Base-by-base conservation (phyloP, 805 yeast genomes). In the Yamadazyma philogaea region DNA sequence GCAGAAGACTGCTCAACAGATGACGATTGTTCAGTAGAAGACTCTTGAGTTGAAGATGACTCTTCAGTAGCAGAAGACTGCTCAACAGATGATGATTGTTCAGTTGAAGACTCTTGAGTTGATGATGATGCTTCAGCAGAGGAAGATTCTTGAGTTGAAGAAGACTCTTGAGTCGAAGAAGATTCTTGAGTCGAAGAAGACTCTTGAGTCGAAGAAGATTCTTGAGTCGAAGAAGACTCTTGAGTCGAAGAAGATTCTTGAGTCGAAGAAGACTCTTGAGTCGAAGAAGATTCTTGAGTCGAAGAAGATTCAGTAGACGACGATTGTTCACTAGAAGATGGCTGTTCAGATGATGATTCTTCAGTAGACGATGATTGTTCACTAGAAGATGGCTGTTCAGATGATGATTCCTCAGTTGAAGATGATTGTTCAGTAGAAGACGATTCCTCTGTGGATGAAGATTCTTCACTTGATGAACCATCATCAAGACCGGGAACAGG, bases 401-500 rank as follows among this genome's bases (percentile, higher is more conserved):
- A 21, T 7, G 42, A 41, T 28, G 41, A 18, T 12, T 3, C 30
- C 12, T 34, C 40, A 30, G 28, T 31, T 3, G 40, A 36, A 10
- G 45, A 41, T 14, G 43, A 21, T 7, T 2, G 34, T 21, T 32
- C 32, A 27, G 26, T 31, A 12, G 38, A 22, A 6, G 40, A 37
- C 6, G 36, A 30, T 19, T 5, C 14, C 32, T 24, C 40, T 6
- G 18, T 16, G 12, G 40, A 32, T 3, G 45, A 39, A 8, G 43
- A 37, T 19, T 22, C 8, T 22, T 22, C 8, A 24, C 28, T 24
- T 11, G 51, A 42, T 2, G 43, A 43, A 5, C 34, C 19, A 24
- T 28, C 37, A 37, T 38, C 46, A 15, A 41, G 27, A 21, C 45
- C 53, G 11, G 55, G 54, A 33, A 26, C 32, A 12, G 44, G 39